phyloP scores from a whole-genome alignment of 768 basidiomycete genomes.

The Mycena galericulata region DNA sequence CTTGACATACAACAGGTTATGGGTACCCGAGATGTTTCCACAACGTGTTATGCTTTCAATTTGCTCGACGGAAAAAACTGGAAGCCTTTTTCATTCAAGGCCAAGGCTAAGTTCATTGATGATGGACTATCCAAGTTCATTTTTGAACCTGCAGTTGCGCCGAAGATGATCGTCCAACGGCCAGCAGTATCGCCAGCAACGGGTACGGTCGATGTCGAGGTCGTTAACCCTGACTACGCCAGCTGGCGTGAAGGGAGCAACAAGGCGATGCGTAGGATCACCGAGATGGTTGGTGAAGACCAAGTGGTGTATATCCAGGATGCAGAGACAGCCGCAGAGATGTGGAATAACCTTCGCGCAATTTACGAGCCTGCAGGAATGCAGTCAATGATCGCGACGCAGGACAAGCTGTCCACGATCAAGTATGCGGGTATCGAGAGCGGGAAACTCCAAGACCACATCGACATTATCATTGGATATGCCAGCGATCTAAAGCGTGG shows the following conservation, averaged over 20 bases:
- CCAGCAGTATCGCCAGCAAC: slow-evolving; percentile 2
- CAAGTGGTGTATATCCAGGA: not conserved
- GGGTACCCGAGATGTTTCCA: not conserved
- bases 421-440: not conserved
- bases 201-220: not conserved
- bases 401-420: not conserved
- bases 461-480: not conserved
- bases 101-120: not conserved
- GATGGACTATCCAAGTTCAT: slow-evolving; percentile 6
- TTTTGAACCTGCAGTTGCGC: not conserved
- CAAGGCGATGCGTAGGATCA: slow-evolving; percentile 4
- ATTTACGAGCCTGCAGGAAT: not conserved
- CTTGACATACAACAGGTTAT: slow-evolving; percentile 9
- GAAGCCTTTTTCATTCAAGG: not conserved
- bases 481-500: slow-evolving; percentile 2
- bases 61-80: not conserved
- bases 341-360: not conserved
- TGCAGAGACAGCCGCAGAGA: not conserved
- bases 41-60: not conserved
- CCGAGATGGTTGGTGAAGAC: slow-evolving; percentile 11
- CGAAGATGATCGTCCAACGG: not conserved
- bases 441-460: not conserved
- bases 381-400: not conserved
- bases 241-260: not conserved
- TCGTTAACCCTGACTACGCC: not conserved